Evolutionary conservation across 169 alveolate genomes (phyloP).

Genomic region (Plasmodium chabaudi): DNA sequence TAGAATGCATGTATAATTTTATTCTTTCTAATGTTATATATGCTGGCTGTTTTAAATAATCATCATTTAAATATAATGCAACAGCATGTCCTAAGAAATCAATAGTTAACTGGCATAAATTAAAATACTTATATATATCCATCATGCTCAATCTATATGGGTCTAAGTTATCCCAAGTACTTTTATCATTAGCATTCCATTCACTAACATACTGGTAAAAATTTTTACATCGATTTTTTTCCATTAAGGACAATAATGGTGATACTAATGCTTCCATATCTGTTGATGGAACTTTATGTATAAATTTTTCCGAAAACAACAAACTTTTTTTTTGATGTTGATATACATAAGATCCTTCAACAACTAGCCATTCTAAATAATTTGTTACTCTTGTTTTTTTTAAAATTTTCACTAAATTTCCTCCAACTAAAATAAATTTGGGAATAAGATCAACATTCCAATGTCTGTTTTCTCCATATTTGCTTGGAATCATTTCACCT

Average conservation of each 20-base stretch:
- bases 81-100: conserved; percentile 99
- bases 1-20: conserved; percentile 94
- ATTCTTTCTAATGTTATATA: conserved; percentile 93
- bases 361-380: conserved; percentile 96
- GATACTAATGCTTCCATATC: conserved; percentile 97
- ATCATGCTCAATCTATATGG: conserved; percentile 89
- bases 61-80: conserved; percentile 96
- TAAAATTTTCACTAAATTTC: conserved; percentile 96
- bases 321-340: conserved; percentile 96
- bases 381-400: conserved; percentile 95
- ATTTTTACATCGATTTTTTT: conserved; percentile 96
- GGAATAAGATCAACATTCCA: conserved; percentile 99
- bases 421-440: conserved; percentile 98
- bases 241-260: conserved; percentile 96
- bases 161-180: conserved; percentile 94
- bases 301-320: conserved; percentile 93
- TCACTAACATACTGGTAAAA: conserved; percentile 94
- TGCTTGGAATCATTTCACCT: conserved; percentile 93
- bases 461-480: conserved; percentile 96
- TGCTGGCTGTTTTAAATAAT: conserved; percentile 92
- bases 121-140: conserved; percentile 92
- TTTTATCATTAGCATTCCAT: conserved; percentile 89
- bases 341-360: conserved; percentile 98
- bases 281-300: conserved; percentile 99
- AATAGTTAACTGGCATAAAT: conserved; percentile 95